Evolutionary conservation across 805 yeast species (phyloP), one percentile per base, ranked within the genome.

Genomic region (Nakazawaea wyomingensis): DNA sequence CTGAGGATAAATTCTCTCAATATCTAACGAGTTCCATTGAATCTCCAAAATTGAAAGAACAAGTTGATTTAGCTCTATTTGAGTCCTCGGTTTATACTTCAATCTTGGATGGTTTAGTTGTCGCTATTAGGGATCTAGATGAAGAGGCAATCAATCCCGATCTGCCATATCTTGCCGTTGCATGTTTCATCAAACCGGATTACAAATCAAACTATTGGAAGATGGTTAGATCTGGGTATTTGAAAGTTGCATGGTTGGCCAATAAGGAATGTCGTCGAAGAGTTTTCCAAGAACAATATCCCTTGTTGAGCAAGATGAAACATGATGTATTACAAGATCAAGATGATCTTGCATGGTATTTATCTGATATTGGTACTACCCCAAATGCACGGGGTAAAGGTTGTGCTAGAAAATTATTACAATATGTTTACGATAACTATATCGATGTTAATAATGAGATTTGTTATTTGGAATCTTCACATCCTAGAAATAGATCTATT

Each of bases 331-430:
- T 72, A 41, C 48, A 57, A 5, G 61, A 55, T n/a, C 80, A 75
- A 50, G 54, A 49, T 11, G 65, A 62, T 33, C 65, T 64, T 43
- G 58, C 59, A 18, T 71, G 54, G 51, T 69, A 73, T n/a, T 60
- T 71, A 49, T 73, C 71, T 26, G 71, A 71, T 51, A 57, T 71
- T 43, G 76, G 75, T 5, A 65, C 73, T 5, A 60, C 65, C 5
- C 58, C 53, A 16, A 53, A 55, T n/a, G 78, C 81, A 5, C 64
- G 79, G 49, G 82, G 82, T 28, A 76, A 76, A 53, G 82, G 82
- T 21, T 75, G 76, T 51, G 75, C 67, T 10, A 57, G 80, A 37
- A 65, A 64, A 17, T 59, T 74, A 53, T 69, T 76, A 49, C 71
- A 75, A 8, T 69, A 64, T 52, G 69, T 73, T 72, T 73, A 71